These are phyloP conservation scores for Crithidia thermophila DNA, from an alignment of 208 protist genomes.

Conservation along the genomic window DNA sequence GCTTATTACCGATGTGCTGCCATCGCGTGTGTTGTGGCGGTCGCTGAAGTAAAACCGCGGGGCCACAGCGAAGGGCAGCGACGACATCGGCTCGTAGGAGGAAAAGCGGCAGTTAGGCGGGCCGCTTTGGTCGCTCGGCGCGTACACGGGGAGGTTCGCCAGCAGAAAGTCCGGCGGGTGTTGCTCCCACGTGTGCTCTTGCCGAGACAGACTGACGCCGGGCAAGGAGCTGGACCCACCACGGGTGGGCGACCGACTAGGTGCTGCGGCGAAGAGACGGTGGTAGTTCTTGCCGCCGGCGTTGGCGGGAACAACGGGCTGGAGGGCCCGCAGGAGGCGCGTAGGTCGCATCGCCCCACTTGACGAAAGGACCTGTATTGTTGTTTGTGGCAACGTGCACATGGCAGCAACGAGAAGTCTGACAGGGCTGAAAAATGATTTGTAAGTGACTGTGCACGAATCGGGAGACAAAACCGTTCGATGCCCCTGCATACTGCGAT, in stretches of 20 bases:
- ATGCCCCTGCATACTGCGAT: too few species aligned
- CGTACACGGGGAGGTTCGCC: constrained; percentile 52
- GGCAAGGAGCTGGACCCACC: too few species aligned
- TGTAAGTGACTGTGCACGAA: too few species aligned
- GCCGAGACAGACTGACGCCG: not conserved
- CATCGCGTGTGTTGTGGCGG: not conserved
- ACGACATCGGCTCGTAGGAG: constrained; percentile 14
- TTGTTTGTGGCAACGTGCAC: too few species aligned
- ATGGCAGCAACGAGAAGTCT: not conserved
- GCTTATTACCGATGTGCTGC: too few species aligned
- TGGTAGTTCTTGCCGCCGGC: not conserved
- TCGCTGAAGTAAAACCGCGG: constrained; percentile 2
- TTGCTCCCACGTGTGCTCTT: not conserved
- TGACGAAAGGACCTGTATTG: too few species aligned
- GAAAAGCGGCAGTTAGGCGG: constrained; percentile 42
- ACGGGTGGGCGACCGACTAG: constrained; percentile 2
- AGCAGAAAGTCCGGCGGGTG: constrained; percentile 31
- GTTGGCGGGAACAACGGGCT: constrained; percentile 11
- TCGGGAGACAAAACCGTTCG: too few species aligned
- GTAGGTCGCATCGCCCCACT: constrained; percentile 11
- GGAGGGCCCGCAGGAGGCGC: constrained; percentile 7
- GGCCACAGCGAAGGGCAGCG: constrained; percentile 3
- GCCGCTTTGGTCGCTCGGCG: constrained; percentile 52
- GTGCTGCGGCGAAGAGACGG: not conserved
- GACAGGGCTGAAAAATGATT: too few species aligned